These are phyloP conservation scores for Phyllosticta paracitricarpa DNA, from an alignment of 2,329 filamentous ascomycete species.

Conservation along the genomic window DNA sequence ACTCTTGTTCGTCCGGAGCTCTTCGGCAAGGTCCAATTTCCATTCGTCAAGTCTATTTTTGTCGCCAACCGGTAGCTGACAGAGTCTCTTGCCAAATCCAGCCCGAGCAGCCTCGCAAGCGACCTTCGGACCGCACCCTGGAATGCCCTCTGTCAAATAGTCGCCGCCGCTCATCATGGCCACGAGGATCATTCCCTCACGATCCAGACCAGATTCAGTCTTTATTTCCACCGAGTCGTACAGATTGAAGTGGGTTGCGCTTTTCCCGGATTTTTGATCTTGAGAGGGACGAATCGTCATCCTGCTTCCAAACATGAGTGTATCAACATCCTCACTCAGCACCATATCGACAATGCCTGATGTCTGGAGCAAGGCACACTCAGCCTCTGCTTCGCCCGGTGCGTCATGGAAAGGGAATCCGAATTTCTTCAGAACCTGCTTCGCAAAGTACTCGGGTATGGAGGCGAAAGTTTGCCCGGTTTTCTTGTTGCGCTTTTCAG, in stretches of 20 bases:
- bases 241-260: constrained; percentile 75
- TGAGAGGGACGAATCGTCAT: constrained; percentile 71
- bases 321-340: constrained; percentile 92
- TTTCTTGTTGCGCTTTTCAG: constrained; percentile 78
- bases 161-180: constrained; percentile 94
- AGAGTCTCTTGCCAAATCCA: constrained; percentile 72
- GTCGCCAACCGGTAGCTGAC: constrained; percentile 45
- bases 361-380: constrained; percentile 78
- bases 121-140: constrained; percentile 76
- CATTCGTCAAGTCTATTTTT: constrained; percentile 52
- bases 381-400: constrained; percentile 90
- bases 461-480: constrained; percentile 53
- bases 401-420: constrained; percentile 77
- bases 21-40: constrained; percentile 61
- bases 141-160: constrained; percentile 80
- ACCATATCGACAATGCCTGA: constrained; percentile 75
- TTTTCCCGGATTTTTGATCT: constrained; percentile 54
- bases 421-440: constrained; percentile 74
- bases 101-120: constrained; percentile 85
- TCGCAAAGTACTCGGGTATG: constrained; percentile 65
- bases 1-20: constrained; percentile 75
- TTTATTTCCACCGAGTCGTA: constrained; percentile 57
- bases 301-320: constrained; percentile 90
- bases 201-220: constrained; percentile 54
- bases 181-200: constrained; percentile 85